A percentile compares a stretch with the other conserved stretches of the same genome.
Evolutionary conservation across 441 rosid genomes (phyloP).

Genomic region (Sinapis alba): DNA sequence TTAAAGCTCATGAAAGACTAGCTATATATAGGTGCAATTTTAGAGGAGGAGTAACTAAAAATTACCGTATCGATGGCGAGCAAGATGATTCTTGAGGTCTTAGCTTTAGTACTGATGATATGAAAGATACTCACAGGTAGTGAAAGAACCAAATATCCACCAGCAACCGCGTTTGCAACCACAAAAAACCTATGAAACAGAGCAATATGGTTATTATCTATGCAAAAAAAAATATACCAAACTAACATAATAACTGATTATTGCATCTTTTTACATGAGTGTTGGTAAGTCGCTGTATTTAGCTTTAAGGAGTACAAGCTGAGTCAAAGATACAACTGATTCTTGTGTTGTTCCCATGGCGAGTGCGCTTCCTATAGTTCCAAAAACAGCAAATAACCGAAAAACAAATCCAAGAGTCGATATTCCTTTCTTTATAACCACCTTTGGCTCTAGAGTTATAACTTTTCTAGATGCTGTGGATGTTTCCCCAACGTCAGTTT

Average conservation of each 20-base stretch:
- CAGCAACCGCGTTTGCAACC: conserved; percentile 59
- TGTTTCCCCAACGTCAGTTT: conserved; percentile 42
- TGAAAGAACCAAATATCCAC: conserved; percentile 71
- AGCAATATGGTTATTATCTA: background rate
- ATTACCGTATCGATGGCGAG: conserved; percentile 58
- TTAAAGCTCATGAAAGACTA: background rate
- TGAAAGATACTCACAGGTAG: conserved; percentile 62
- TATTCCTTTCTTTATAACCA: conserved; percentile 43
- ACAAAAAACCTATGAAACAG: conserved; percentile 64
- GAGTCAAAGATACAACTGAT: conserved; percentile 58
- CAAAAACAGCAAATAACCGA: conserved; percentile 50
- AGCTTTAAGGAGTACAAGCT: conserved; percentile 52
- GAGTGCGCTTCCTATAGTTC: conserved; percentile 66
- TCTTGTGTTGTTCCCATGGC: conserved; percentile 71
- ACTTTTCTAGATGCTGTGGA: conserved; percentile 28
- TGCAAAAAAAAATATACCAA: background rate
- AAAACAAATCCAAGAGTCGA: conserved; percentile 50
- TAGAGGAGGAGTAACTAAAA: background rate
- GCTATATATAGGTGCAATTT: background rate
- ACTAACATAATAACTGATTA: background rate
- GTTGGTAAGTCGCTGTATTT: conserved; percentile 63
- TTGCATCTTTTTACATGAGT: conserved; percentile 51
- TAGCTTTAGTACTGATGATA: conserved; percentile 47
- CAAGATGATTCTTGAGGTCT: conserved; percentile 52
- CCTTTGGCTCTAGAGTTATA: conserved; percentile 26